Base-by-base conservation (phyloP, 116 monocot species). In the Posidonia oceanica region DNA sequence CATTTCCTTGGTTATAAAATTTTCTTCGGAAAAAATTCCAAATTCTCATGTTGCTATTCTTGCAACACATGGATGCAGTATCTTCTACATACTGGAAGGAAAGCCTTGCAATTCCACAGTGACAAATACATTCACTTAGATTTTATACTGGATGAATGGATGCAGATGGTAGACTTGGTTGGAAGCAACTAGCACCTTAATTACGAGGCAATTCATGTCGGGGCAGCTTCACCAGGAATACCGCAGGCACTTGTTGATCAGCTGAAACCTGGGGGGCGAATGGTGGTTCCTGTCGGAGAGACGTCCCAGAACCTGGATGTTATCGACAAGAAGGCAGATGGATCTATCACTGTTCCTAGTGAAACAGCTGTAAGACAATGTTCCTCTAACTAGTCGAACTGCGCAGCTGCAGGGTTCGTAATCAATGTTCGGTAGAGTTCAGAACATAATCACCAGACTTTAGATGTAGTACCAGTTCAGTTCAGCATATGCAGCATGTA, bases 191-290 rank as follows among this genome's bases (percentile, higher is more conserved):
- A 10, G 85, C 85, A n/a, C 85, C 94, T n/a, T n/a, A n/a, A n/a
- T 0, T 94, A 90, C 40, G 85, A 94, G 54, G 83, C 90, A 60
- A 90, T 94, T 40, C 93, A 93, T 71, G 93, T 89, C 0, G 87
- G 89, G 17, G 93, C 89, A 6, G 89, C 93, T 66, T 80, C 93
- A 3, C 37, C 79, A 10, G 83, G 85, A 59, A 75, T 89, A 36
- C 93, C 93, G 3, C 57, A 78, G 66, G 71, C 86, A 15, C 72
- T 93, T 52, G 52, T 93, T 2, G 79, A 89, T 41, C 93, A 94
- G 70, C 60, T 94, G 75, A 94, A 90, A 59, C 90, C 94, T 21
- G 85, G 94, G 4, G 94, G 94, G 41, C 81, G 94, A 67, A 81
- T 94, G 83, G 94, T 94, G 20, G 87, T 90, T 52, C 94, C 94